These are phyloP conservation scores for Pythium vanterpoolii DNA, from an alignment of 352 stramenopile species.

Conservation along the genomic window DNA sequence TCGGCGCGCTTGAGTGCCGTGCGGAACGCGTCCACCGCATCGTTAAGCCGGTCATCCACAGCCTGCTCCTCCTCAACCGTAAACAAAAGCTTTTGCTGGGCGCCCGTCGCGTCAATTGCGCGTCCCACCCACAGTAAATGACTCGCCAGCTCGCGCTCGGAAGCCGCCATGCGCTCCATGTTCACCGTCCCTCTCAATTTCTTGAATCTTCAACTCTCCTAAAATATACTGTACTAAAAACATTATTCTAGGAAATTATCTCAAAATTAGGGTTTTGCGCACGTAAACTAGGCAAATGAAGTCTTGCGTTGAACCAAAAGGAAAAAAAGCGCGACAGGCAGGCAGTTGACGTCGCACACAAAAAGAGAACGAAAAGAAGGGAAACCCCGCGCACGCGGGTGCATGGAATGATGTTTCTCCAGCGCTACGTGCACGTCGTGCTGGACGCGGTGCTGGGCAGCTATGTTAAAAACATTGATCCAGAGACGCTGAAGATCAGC, in stretches of 20 bases:
- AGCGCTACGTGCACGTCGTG: conserved; percentile 83
- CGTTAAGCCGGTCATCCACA: conserved; percentile 57
- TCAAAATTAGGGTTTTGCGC: neutral
- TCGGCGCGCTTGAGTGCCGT: conserved; percentile 34
- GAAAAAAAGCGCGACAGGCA: too few species aligned
- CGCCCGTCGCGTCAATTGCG: conserved; percentile 29
- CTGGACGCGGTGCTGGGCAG: conserved; percentile 78
- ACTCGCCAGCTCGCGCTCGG: conserved; percentile 40
- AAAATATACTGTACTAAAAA: neutral
- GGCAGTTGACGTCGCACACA: conserved; percentile 7
- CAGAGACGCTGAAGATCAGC: conserved; percentile 79
- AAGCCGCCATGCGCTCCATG: conserved; percentile 44
- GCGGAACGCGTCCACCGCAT: conserved; percentile 33
- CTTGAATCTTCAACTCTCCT: neutral
- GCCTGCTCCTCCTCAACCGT: conserved; percentile 55
- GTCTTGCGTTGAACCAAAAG: conserved; percentile 4
- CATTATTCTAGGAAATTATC: neutral
- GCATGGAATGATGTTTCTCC: conserved; percentile 54
- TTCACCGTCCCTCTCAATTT: neutral
- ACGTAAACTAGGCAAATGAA: conserved; percentile 4
- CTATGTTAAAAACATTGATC: conserved; percentile 88
- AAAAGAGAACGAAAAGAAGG: neutral
- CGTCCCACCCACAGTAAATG: conserved; percentile 43
- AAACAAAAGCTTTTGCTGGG: conserved; percentile 38
- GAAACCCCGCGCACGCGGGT: neutral